A percentile compares a stretch with the other conserved stretches of the same genome.
Conservation (phyloP, 2,329 filamentous ascomycete genomes). For the Sporothrix protearum region DNA sequence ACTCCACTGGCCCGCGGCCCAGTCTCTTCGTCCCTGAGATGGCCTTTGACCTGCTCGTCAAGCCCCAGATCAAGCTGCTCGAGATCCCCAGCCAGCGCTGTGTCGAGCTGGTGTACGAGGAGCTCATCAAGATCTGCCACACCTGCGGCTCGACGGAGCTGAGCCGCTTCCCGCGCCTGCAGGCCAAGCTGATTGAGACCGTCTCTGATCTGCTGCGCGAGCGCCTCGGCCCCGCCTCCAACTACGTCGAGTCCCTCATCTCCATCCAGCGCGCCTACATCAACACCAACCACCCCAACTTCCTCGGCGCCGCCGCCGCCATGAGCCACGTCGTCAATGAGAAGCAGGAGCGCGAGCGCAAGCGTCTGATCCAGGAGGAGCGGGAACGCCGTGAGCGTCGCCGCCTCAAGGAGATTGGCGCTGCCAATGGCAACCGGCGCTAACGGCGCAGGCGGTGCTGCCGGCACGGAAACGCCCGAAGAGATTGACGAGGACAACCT, state of each 20-base stretch:
- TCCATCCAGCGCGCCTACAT: slow-evolving; percentile 98
- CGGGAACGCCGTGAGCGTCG: slow-evolving; percentile 79
- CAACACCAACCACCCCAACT: slow-evolving; percentile 99
- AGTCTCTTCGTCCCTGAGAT: slow-evolving; percentile 97
- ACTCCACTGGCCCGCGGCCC: slow-evolving; percentile 91
- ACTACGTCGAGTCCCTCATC: slow-evolving; percentile 93
- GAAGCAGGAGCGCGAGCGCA: slow-evolving; percentile 91
- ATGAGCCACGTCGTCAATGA: slow-evolving; percentile 96
- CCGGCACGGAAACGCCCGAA: slow-evolving; percentile 43
- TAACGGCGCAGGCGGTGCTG: slow-evolving; percentile 58
- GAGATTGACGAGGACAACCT: slow-evolving; percentile 67
- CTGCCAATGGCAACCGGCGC: slow-evolving; percentile 60
- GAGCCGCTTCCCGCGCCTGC: slow-evolving; percentile 83
- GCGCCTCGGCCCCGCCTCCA: slow-evolving; percentile 80
- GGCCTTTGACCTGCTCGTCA: slow-evolving; percentile 94
- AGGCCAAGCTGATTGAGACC: slow-evolving; percentile 96
- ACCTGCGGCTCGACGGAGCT: slow-evolving; percentile 96
- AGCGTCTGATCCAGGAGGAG: slow-evolving; percentile 74
- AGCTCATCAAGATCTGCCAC: slow-evolving; percentile 98
- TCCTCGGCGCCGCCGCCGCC: slow-evolving; percentile 89
- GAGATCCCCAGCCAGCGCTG: slow-evolving; percentile 94
- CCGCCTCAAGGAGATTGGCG: slow-evolving; percentile 75
- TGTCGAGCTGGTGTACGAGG: slow-evolving; percentile 96
- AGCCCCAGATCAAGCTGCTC: slow-evolving; percentile 95
- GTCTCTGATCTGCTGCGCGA: slow-evolving; percentile 94